Base-by-base conservation (phyloP, 495 filamentous ascomycete species). In the Xylaria bambusicola region DNA sequence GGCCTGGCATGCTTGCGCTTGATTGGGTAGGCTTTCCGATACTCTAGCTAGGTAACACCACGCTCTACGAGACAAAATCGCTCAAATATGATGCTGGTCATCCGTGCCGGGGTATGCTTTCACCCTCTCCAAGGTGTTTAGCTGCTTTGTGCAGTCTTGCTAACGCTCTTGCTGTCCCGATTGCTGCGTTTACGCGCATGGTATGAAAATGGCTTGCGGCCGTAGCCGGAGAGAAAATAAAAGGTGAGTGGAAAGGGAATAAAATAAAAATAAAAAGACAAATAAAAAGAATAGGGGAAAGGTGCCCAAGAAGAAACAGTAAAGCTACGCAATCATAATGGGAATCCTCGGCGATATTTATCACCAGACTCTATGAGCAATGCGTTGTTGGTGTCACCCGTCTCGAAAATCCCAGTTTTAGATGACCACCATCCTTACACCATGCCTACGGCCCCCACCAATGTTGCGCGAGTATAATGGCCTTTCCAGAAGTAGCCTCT, bases 351-450 rank as follows among this genome's bases (percentile, higher is more conserved):
- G 31, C 46, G 46, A 44, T 13, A 18, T 50, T 44, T 36, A 27
- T 51, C 36, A 18, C 46, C 23, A 50, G 46, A 58, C 56, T 58
- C 46, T 58, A 58, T 51, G 56, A 51, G 56, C 46, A 58, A 58
- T 58, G 26, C 36, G 20, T 40, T 41, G 21, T 51, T 46, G 56
- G 31, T 51, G 56, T 21, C 48, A 51, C 36, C 36, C 35, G 56
- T 51, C 46, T 58, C 56, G 26, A 51, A 51, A 49, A 29, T 51
- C 18, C 18, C 36, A 18, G 8, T 26, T 44, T 51, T 58, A 33
- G 35, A 44, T 50, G 35, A 51, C 27, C 38, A 36, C 35, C 48
- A 36, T 46, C 29, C 35, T 38, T 29, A n/a, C 23, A 51, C 46
- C 46, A 51, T 58, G 55, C 56, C 47, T 26, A 24, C 44, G 40